Base-by-base conservation (phyloP, 371 early-diverging fungal genomes). In the Mortierella sp. region DNA sequence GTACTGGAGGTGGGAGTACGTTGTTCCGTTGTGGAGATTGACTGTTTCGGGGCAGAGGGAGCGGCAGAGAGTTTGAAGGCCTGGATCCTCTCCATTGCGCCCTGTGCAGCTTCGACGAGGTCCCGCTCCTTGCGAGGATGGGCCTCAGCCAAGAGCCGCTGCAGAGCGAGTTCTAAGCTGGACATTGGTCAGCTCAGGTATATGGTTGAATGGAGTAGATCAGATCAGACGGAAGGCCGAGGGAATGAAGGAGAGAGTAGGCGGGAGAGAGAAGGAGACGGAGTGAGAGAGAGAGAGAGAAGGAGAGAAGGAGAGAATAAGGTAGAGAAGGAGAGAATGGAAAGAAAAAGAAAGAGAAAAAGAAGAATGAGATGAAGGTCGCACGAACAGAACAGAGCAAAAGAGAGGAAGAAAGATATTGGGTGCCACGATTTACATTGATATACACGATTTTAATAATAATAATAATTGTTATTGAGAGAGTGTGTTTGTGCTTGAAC, bases 91-190 rank as follows among this genome's bases (percentile, higher is more conserved):
- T 80, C 81, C 58, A 80, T 58, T 19, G 81, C 81, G 66, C 81
- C 75, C 63, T 80, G 75, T 36, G 75, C 72, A 33, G 81, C 81
- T 60, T 80, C 81, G 72, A 74, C 72, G 16, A 80, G 72, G 59
- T 74, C 81, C 33, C 75, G 70, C 43, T 80, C 81, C 68, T 75
- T 80, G 63, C 81, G 81, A n/a, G 81, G 75, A 58, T 80, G 67
- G 58, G 81, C 81, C 69, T 80, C 81, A 22, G 75, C 75, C 81
- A 74, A 69, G 66, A 80, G 81, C 53, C 81, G 74, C 75, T 80
- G 81, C 22, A 80, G 69, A 52, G 75, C 68, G 74, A 80, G 75
- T 74, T 80, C 81, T 63, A 80, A 48, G 72, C 75, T 80, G 58
- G 81, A 80, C 81, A 80, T 63, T 64, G 52, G 62, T 63, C 64